These are phyloP conservation scores for Phalaenopsis aphrodite DNA, from an alignment of 106 monocot species.

Conservation along the genomic window DNA sequence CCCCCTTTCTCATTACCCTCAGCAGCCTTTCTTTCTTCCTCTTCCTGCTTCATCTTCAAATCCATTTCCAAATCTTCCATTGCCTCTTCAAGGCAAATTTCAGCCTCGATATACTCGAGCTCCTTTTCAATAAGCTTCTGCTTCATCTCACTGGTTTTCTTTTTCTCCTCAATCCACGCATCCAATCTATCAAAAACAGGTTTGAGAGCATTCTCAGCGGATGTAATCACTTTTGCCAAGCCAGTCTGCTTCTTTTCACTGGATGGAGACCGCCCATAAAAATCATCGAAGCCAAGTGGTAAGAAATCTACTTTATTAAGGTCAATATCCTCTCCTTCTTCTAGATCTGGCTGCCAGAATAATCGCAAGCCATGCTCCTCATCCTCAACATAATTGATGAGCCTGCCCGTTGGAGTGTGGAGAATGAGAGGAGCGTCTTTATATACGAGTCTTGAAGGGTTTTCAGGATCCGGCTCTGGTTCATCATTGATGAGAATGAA, in stretches of 20 bases:
- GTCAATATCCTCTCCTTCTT: conserved; percentile 68
- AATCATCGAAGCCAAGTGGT: conserved; percentile 70
- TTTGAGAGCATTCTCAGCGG: conserved; percentile 37
- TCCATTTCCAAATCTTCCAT: conserved; percentile 61
- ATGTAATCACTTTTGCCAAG: conserved; percentile 23
- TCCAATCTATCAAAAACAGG: conserved; percentile 45
- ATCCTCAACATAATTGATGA: conserved; percentile 81
- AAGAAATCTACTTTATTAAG: conserved; percentile 58
- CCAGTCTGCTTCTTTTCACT: conserved; percentile 26
- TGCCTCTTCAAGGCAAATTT: conserved; percentile 64
- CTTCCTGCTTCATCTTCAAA: conserved; percentile 65
- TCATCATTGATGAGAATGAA: conserved; percentile 84
- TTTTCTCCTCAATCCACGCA: conserved; percentile 59
- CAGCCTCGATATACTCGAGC: conserved; percentile 65
- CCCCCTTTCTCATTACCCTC: conserved; percentile 17
- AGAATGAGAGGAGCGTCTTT: conserved; percentile 71
- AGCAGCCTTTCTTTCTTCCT: conserved; percentile 45
- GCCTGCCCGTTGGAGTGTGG: conserved; percentile 62
- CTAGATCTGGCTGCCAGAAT: conserved; percentile 69
- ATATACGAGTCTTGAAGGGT: conserved; percentile 66
- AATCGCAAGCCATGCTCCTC: conserved; percentile 67
- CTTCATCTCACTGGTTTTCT: conserved; percentile 50
- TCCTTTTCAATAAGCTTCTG: conserved; percentile 53
- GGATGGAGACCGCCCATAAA: conserved; percentile 35
- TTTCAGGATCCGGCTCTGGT: conserved; percentile 76